Conservation (phyloP, 345 rosid species). For the Crucihimalaya himalaica region DNA sequence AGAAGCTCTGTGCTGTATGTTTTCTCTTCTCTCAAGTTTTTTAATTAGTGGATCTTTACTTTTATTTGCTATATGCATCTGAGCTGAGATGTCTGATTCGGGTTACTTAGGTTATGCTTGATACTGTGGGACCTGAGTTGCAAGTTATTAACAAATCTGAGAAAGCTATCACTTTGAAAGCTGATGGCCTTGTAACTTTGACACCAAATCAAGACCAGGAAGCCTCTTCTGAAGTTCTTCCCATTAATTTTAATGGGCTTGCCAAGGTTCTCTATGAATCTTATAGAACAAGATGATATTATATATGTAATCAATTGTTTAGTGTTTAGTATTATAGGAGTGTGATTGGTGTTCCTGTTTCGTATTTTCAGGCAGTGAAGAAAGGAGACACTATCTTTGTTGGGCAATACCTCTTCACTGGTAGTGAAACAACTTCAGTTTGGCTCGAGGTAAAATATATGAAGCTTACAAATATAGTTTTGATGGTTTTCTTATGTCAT, state of each 20-base stretch:
- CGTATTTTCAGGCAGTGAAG: slow-evolving; percentile 75
- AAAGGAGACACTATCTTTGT: slow-evolving; percentile 90
- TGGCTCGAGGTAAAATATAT: slow-evolving; percentile 79
- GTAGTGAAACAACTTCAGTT: slow-evolving; percentile 96
- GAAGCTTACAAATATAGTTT: neutral
- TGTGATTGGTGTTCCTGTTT: slow-evolving; percentile 18
- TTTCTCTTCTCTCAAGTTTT: neutral
- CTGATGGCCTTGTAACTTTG: slow-evolving; percentile 71
- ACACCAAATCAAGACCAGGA: slow-evolving; percentile 78
- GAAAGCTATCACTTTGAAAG: slow-evolving; percentile 71
- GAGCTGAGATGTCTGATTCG: neutral
- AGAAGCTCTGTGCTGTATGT: slow-evolving; percentile 87
- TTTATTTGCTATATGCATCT: slow-evolving; percentile 19
- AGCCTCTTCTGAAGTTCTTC: slow-evolving; percentile 82
- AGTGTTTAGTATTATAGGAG: neutral
- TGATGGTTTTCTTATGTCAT: neutral
- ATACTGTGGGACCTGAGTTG: slow-evolving; percentile 91
- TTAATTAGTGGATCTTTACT: slow-evolving; percentile 1
- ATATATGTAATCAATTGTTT: neutral
- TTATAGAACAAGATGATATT: neutral
- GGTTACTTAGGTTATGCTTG: slow-evolving; percentile 79
- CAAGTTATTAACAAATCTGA: slow-evolving; percentile 83
- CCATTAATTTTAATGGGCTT: slow-evolving; percentile 88
- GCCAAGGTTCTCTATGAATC: slow-evolving; percentile 54
- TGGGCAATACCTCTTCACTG: slow-evolving; percentile 95